These are phyloP conservation scores for Xylariomycetidae sp. DNA, from an alignment of 2,329 filamentous ascomycete species.

Conservation along the genomic window DNA sequence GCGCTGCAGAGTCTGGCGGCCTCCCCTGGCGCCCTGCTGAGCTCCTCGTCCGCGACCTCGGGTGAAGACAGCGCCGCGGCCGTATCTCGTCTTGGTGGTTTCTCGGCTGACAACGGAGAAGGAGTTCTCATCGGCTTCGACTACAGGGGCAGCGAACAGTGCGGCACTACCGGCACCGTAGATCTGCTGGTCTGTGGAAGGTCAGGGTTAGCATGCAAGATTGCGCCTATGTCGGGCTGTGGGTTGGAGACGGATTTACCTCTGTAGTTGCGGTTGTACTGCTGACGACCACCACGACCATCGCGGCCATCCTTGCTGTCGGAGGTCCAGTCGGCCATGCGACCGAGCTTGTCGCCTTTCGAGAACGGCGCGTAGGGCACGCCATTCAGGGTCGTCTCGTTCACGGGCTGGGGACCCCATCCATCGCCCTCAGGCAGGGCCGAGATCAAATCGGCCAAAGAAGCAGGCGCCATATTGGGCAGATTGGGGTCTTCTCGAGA, in stretches of 20 bases:
- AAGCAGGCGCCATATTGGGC: constrained; percentile 20
- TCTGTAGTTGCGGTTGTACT: constrained; percentile 91
- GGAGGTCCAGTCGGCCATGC: constrained; percentile 97
- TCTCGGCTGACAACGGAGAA: constrained; percentile 98
- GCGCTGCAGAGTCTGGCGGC: constrained; percentile 60
- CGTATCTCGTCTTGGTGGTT: constrained; percentile 77
- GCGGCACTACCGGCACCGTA: constrained; percentile 86
- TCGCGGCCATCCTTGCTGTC: constrained; percentile 81
- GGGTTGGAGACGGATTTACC: constrained; percentile 44
- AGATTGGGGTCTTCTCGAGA: no score
- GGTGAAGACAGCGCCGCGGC: constrained; percentile 85
- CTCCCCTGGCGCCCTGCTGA: constrained; percentile 56
- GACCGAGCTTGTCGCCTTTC: constrained; percentile 96
- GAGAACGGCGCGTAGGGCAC: constrained; percentile 97
- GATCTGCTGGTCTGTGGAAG: constrained; percentile 75
- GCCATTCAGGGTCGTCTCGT: constrained; percentile 84
- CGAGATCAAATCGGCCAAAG: constrained; percentile 56
- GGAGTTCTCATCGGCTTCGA: constrained; percentile 83
- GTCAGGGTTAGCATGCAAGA: constrained; percentile 13
- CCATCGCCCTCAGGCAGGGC: constrained; percentile 67
- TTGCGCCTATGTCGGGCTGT: background rate
- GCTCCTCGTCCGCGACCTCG: constrained; percentile 75
- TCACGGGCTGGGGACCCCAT: constrained; percentile 82
- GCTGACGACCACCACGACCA: constrained; percentile 67
- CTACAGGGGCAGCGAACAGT: constrained; percentile 82